phyloP scores from a whole-genome alignment of 345 rosid genomes.

The Nasturtium officinale region DNA sequence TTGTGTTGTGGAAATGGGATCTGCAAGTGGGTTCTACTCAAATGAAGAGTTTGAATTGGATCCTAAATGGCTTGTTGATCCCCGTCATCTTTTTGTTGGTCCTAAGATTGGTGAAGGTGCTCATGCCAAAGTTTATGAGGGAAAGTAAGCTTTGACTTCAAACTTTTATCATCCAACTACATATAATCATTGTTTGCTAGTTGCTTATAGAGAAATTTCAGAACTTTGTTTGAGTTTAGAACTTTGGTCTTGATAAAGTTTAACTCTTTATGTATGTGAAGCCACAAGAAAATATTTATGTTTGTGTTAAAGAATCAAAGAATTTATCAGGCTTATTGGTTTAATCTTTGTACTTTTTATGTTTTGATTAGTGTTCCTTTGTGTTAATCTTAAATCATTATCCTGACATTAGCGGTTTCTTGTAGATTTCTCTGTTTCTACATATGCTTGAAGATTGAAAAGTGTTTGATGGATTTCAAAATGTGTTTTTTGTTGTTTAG shows the following conservation, averaged over 20 bases:
- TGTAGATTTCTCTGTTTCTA: conserved; percentile 25
- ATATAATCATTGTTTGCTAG: conserved; percentile 13
- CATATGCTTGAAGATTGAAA: neutral
- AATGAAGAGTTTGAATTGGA: conserved; percentile 68
- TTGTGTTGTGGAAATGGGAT: conserved; percentile 64
- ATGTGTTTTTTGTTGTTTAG: conserved; percentile 45
- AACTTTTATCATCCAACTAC: conserved; percentile 12
- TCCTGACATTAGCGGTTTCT: neutral
- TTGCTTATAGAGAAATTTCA: neutral
- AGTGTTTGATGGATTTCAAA: conserved; percentile 7
- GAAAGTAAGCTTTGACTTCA: conserved; percentile 74
- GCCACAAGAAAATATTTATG: neutral
- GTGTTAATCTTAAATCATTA: neutral
- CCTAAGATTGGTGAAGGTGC: conserved; percentile 99
- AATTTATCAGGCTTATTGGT: conserved; percentile 3
- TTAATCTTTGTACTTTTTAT: neutral
- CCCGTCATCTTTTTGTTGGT: conserved; percentile 89
- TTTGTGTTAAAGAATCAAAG: neutral
- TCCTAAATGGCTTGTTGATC: conserved; percentile 85
- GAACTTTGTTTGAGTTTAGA: neutral
- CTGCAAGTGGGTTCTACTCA: conserved; percentile 67
- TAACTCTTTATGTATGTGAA: neutral
- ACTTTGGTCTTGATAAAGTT: neutral
- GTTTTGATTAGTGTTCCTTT: neutral
- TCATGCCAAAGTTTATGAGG: conserved; percentile 98